Conservation (phyloP, 495 filamentous ascomycete genomes). For the Neurospora hispaniola region DNA sequence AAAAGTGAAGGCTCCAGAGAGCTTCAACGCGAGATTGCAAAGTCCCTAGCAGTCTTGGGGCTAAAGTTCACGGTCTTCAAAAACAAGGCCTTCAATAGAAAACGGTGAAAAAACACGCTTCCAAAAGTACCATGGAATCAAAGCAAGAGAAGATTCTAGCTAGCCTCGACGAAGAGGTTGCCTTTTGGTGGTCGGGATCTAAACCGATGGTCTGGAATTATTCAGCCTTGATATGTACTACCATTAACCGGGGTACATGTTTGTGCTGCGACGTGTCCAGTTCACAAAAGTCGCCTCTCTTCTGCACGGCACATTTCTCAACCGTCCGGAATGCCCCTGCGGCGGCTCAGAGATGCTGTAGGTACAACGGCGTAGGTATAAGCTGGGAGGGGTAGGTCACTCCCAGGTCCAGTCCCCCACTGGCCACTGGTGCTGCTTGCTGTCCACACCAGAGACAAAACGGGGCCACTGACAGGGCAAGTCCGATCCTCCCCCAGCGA, state of each 20-base stretch:
- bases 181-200: neutral
- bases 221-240: neutral
- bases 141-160: neutral
- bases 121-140: neutral
- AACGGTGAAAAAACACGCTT: neutral
- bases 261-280: neutral
- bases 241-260: neutral
- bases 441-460: neutral
- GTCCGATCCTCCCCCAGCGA: neutral
- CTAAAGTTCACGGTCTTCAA: neutral
- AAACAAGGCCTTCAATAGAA: neutral
- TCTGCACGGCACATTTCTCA: neutral
- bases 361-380: neutral
- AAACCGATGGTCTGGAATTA: neutral
- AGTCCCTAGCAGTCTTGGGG: neutral
- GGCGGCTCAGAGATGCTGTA: neutral
- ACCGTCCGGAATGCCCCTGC: neutral
- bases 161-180: neutral
- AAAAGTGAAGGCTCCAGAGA: neutral
- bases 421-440: neutral
- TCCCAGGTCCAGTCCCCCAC: neutral
- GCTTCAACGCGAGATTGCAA: neutral
- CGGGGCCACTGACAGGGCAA: neutral
- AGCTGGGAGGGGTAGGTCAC: neutral
- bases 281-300: neutral